Base-by-base conservation (phyloP, 192 early-diverging fungal genomes). In the Backusella parvicylindrica region DNA sequence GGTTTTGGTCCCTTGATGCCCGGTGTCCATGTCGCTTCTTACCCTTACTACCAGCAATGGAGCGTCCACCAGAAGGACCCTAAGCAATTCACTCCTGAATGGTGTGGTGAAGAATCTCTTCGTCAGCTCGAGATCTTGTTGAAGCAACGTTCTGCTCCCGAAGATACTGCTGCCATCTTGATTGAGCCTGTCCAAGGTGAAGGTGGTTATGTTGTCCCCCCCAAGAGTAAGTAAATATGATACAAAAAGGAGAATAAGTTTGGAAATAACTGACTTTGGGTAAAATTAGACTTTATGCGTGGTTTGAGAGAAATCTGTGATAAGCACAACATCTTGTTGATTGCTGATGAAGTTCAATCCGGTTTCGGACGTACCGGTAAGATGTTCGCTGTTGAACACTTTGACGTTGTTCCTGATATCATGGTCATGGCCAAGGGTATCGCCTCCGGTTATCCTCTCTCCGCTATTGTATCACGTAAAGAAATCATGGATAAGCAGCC, bases 351-450 rank as follows among this genome's bases (percentile, higher is more conserved):
- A 71, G 80, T 84, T 16, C 82, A 84, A 26, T 70, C 73, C 49
- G 82, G 82, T 13, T 79, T 81, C 41, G 82, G 80, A 31, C 70
- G 82, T 41, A 84, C 82, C 8, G 82, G 82, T 30, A 81, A 81
- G 64, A 80, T 81, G 79, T 82, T 80, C 75, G 80, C 80, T 6
- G 63, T 75, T 26, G 82, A 84, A 60, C 82, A 84, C 63, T 75
- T 36, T 21, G 50, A 35, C 21, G 43, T 84, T 2, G 41, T 50
- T 30, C 82, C 82, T 11, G 82, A 84, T 53, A 84, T 84, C 33
- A 32, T 82, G 75, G 73, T 83, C 11, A 78, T 83, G 79, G 82
- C 82, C 15, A 83, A 83, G 37, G 82, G 80, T 35, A 83, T 83
- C 60, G 82, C 82, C 33, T 70, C 64, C 36, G 82, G 82, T 31